Conservation (phyloP, 768 basidiomycete species). For the Sporobolomyces pararoseus region DNA sequence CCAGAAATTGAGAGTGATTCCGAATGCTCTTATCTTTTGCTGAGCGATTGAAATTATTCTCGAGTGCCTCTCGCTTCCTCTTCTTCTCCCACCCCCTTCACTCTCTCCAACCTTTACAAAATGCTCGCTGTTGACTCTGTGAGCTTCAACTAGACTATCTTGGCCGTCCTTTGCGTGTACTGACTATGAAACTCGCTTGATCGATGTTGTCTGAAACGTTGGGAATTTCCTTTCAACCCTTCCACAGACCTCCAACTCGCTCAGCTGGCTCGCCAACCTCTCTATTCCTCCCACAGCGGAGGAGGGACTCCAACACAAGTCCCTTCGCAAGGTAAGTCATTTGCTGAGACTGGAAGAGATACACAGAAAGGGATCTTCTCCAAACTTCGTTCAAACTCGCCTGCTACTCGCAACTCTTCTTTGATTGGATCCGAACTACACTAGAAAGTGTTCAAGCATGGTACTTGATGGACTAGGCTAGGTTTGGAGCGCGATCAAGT, state of each 20-base stretch:
- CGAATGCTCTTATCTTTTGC: too few relatives aligned
- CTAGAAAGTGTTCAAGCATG: background rate
- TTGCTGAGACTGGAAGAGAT: slow-evolving; percentile 18
- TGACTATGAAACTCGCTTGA: background rate
- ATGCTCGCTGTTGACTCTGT: slow-evolving; percentile 22
- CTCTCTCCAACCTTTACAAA: background rate
- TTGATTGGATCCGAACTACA: background rate
- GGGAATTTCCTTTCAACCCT: background rate
- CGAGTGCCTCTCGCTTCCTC: background rate
- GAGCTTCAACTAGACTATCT: background rate
- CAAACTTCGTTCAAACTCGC: background rate
- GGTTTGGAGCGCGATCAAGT: background rate
- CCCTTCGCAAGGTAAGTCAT: slow-evolving; percentile 75
- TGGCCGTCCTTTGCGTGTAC: background rate
- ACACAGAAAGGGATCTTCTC: too few relatives aligned
- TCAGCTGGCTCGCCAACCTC: slow-evolving; percentile 87
- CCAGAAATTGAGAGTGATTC: too few relatives aligned
- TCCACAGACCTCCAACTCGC: slow-evolving; percentile 56
- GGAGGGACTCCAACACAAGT: slow-evolving; percentile 76
- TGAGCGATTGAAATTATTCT: too few relatives aligned
- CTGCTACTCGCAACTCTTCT: background rate
- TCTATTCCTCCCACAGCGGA: slow-evolving; percentile 67
- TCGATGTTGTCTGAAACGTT: background rate
- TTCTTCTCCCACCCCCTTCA: background rate
- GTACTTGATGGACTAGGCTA: too few relatives aligned